phyloP scores from a whole-genome alignment of 495 filamentous ascomycete genomes.

The Podospora conica region DNA sequence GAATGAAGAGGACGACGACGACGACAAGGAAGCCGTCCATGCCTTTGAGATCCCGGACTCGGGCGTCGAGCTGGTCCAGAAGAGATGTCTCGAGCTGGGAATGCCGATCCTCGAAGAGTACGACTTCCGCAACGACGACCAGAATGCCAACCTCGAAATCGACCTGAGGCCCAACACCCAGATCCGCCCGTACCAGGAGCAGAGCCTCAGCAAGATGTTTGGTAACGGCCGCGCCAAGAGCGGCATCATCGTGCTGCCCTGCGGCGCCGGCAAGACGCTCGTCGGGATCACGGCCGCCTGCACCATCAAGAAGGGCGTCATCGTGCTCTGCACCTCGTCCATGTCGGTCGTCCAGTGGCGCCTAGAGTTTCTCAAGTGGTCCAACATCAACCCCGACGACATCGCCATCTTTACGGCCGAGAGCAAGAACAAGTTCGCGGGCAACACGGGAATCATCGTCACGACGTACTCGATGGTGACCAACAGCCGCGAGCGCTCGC shows the following conservation, averaged over 20 bases:
- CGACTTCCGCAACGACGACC: constrained; percentile 89
- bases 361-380: constrained; percentile 95
- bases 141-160: constrained; percentile 87
- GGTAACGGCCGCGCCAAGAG: constrained; percentile 94
- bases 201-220: constrained; percentile 98
- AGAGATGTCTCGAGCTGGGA: constrained; percentile 78
- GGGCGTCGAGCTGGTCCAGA: constrained; percentile 78
- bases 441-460: constrained; percentile 90
- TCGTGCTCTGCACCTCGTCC: constrained; percentile 91
- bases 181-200: constrained; percentile 92
- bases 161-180: constrained; percentile 77
- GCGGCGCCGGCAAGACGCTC: constrained; percentile 93
- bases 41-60: constrained; percentile 84
- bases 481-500: constrained; percentile 73
- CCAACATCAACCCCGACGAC: constrained; percentile 89
- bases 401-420: constrained; percentile 94
- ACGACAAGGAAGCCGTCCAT: constrained; percentile 82
- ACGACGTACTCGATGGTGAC: constrained; percentile 99
- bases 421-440: constrained; percentile 80
- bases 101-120: constrained; percentile 93
- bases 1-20: constrained; percentile 80
- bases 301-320: constrained; percentile 92
- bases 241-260: constrained; percentile 95
- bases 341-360: constrained; percentile 99
- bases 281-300: constrained; percentile 96